Percentiles rank a stretch among this genome's conserved stretches.
Conservation (phyloP, 2,329 filamentous ascomycete species). For the Colletotrichum sp. region DNA sequence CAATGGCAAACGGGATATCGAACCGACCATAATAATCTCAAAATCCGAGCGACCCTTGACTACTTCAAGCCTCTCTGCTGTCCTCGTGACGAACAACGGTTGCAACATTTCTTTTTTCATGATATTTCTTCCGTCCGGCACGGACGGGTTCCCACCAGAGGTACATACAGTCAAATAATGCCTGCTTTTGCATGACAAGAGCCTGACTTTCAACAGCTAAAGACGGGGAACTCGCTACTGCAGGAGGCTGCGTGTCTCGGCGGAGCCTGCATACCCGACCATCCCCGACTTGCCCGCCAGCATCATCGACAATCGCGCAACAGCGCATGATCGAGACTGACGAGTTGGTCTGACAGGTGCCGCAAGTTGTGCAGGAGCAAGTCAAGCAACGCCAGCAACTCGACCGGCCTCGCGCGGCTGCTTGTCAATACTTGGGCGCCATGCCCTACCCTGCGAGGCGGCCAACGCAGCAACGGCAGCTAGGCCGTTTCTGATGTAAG, state of each 20-base stretch:
- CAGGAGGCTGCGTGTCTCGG: slow-evolving; percentile 15
- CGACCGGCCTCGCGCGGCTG: background rate
- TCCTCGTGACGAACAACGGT: background rate
- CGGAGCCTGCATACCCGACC: slow-evolving; percentile 9
- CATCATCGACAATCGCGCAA: background rate
- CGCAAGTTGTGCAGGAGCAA: background rate
- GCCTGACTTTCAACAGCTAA: background rate
- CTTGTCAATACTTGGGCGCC: slow-evolving; percentile 3
- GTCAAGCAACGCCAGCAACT: background rate
- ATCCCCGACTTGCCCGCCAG: slow-evolving; percentile 2
- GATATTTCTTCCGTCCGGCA: background rate
- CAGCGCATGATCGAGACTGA: background rate
- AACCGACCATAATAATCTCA: background rate
- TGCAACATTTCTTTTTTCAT: background rate
- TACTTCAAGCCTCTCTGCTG: background rate
- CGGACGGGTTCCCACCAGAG: background rate
- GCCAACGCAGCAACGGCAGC: slow-evolving; percentile 17
- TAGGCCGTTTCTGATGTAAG: background rate
- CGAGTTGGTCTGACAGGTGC: background rate
- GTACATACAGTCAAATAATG: background rate
- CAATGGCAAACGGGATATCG: background rate
- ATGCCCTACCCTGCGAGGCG: slow-evolving; percentile 11
- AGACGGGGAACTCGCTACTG: background rate
- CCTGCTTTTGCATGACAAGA: background rate
- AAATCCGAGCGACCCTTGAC: background rate